phyloP scores from a whole-genome alignment of 2,329 filamentous ascomycete species.

The Scleromitrula shiraiana region DNA sequence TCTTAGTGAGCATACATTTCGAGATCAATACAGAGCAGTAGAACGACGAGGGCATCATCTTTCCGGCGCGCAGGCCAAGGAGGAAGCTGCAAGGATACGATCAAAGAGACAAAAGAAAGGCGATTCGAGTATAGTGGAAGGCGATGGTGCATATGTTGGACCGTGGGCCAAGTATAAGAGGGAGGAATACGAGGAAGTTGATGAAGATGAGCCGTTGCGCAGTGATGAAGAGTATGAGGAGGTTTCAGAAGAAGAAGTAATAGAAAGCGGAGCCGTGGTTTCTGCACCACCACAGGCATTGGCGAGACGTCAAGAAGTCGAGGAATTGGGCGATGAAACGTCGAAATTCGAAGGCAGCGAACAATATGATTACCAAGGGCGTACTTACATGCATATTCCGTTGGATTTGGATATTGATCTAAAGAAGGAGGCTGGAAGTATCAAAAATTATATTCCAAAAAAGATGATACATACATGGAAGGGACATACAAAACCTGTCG shows the following conservation, averaged over 20 bases:
- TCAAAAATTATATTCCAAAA: slow-evolving; percentile 90
- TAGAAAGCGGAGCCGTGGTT: slow-evolving; percentile 56
- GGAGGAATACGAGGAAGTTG: slow-evolving; percentile 65
- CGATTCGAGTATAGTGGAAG: slow-evolving; percentile 74
- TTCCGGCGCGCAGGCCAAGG: slow-evolving; percentile 54
- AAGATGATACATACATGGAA: slow-evolving; percentile 90
- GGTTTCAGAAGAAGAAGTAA: slow-evolving; percentile 60
- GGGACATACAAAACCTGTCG: slow-evolving; percentile 75
- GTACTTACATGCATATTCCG: slow-evolving; percentile 96
- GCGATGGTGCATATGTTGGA: slow-evolving; percentile 80
- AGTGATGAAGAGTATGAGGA: slow-evolving; percentile 74
- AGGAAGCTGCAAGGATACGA: slow-evolving; percentile 58
- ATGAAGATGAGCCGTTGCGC: slow-evolving; percentile 63
- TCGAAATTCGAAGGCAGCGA: slow-evolving; percentile 78
- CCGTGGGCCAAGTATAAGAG: slow-evolving; percentile 85
- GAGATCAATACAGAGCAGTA: slow-evolving; percentile 76
- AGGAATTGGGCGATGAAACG: slow-evolving; percentile 63
- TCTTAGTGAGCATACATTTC: slow-evolving; percentile 86
- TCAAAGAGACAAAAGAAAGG: slow-evolving; percentile 80
- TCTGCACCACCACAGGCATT: slow-evolving; percentile 47
- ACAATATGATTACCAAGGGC: slow-evolving; percentile 85
- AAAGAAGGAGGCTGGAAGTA: slow-evolving; percentile 67
- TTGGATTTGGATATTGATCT: slow-evolving; percentile 84
- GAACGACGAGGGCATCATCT: slow-evolving; percentile 55
- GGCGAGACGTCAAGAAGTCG: slow-evolving; percentile 47